Evolutionary conservation across 768 basidiomycete genomes (phyloP).

Genomic region (Imleria badia): DNA sequence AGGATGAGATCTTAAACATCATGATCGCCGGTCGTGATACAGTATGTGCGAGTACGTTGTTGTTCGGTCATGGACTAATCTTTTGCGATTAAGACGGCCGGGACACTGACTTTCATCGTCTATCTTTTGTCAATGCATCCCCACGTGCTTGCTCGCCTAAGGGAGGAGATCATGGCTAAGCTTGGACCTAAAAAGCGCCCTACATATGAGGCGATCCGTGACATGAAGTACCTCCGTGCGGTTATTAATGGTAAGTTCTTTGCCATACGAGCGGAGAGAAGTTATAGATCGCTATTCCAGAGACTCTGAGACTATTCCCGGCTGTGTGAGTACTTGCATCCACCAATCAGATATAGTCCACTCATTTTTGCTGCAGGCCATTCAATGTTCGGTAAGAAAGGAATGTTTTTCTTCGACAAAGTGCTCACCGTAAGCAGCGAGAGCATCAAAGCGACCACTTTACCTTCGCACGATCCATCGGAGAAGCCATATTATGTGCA

Average conservation of each 20-base stretch:
- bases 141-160: constrained; percentile 43
- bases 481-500: constrained; percentile 30
- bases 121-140: constrained; percentile 54
- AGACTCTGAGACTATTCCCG: constrained; percentile 57
- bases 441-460: constrained; percentile 46
- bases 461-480: constrained; percentile 33
- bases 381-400: constrained; percentile 45
- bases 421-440: constrained; percentile 34
- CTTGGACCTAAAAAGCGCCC: constrained; percentile 51
- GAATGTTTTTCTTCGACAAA: neutral
- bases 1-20: constrained; percentile 36
- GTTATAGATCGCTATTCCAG: constrained; percentile 24
- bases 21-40: constrained; percentile 34
- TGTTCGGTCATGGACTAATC: neutral
- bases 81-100: constrained; percentile 39
- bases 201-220: constrained; percentile 52
- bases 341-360: neutral
- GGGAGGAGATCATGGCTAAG: constrained; percentile 52
- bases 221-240: constrained; percentile 64
- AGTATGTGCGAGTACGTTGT: constrained; percentile 5
- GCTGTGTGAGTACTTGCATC: constrained; percentile 35
- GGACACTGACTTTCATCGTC: constrained; percentile 36
- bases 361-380: constrained; percentile 30
- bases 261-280: neutral
- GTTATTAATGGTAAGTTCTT: constrained; percentile 54